phyloP scores from a whole-genome alignment of 2,329 filamentous ascomycete genomes.

The Chrysoporthe austroafricana region DNA sequence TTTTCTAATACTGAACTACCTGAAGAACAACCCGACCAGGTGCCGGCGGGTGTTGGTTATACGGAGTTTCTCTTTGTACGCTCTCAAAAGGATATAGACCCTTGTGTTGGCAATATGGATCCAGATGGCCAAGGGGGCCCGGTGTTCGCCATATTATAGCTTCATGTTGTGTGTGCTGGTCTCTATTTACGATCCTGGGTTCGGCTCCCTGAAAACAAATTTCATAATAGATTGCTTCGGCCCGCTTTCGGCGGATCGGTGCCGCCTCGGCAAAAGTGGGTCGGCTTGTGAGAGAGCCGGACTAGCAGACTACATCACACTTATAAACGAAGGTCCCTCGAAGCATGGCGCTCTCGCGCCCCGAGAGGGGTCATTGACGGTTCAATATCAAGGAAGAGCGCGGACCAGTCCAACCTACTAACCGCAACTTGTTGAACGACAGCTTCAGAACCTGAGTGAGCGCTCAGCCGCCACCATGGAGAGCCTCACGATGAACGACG shows the following conservation, averaged over 20 bases:
- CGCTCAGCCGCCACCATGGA: not conserved
- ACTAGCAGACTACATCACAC: not conserved
- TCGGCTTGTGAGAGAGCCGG: not conserved
- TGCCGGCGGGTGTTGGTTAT: not conserved
- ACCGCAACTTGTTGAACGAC: no score
- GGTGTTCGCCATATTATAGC: not conserved
- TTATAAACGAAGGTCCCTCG: not conserved
- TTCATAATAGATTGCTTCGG: not conserved
- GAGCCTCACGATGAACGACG: constrained; percentile 9
- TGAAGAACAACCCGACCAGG: not conserved
- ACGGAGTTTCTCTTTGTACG: not conserved
- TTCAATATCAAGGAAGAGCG: not conserved
- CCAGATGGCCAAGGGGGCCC: no score
- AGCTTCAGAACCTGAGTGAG: not conserved
- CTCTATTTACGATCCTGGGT: no score
- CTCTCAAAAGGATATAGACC: not conserved
- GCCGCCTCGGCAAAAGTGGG: not conserved
- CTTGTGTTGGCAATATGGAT: no score
- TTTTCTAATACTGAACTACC: not conserved
- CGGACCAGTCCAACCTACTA: not conserved
- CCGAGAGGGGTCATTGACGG: no score
- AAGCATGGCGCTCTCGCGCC: not conserved
- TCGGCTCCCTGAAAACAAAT: no score
- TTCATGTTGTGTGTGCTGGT: not conserved
- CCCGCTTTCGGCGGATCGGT: constrained; percentile 1